Conservation (phyloP, 2,329 filamentous ascomycete species). For the Ophiosphaerella korrae region DNA sequence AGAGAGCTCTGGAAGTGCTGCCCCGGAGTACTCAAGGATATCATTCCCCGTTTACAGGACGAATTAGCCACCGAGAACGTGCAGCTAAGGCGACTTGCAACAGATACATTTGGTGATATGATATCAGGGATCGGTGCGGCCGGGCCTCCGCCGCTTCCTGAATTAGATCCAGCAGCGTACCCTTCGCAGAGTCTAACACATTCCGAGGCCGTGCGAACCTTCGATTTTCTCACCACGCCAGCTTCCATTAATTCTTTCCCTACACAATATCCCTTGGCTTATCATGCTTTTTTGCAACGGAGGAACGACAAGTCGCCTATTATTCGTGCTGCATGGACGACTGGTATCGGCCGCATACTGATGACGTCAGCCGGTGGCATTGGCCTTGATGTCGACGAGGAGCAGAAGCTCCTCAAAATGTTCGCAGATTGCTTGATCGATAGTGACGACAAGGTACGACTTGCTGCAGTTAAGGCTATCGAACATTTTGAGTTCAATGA, state of each 20-base stretch:
- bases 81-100: constrained; percentile 83
- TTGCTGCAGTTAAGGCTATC: constrained; percentile 86
- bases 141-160: constrained; percentile 74
- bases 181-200: constrained; percentile 69
- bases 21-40: constrained; percentile 85
- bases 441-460: constrained; percentile 85
- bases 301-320: constrained; percentile 83
- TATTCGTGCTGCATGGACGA: constrained; percentile 86
- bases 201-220: constrained; percentile 40
- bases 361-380: constrained; percentile 91
- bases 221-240: constrained; percentile 76
- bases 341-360: constrained; percentile 81
- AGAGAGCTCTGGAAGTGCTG: constrained; percentile 93
- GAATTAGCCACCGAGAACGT: constrained; percentile 90
- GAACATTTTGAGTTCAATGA: constrained; percentile 80
- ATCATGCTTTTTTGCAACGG: constrained; percentile 82
- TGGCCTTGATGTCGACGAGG: constrained; percentile 82
- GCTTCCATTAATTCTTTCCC: constrained; percentile 88
- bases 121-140: constrained; percentile 91
- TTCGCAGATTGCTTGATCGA: constrained; percentile 84
- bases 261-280: constrained; percentile 77
- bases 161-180: constrained; percentile 81
- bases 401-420: constrained; percentile 72
- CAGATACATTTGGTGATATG: constrained; percentile 94
- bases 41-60: constrained; percentile 90